Percentiles rank a stretch among this genome's conserved stretches.
These are phyloP conservation scores for Plenodomus biglobosus DNA, from an alignment of 2,329 filamentous ascomycete genomes.

Conservation along the genomic window DNA sequence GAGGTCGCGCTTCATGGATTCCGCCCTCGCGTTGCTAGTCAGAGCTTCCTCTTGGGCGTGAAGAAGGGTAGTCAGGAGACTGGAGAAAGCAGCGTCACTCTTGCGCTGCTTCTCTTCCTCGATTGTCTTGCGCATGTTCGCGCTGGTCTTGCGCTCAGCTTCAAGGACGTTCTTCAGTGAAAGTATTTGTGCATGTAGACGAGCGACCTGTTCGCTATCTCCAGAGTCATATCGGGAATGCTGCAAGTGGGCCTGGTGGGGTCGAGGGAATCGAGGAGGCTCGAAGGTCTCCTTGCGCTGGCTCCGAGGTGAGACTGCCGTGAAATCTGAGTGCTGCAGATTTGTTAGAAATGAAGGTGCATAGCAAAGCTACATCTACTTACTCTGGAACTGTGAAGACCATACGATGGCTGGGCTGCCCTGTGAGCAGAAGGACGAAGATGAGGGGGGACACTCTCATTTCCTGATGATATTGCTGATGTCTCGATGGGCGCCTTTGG, in stretches of 20 bases:
- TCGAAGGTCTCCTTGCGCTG: neutral
- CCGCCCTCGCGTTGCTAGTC: conserved; percentile 4
- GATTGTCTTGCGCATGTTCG: conserved; percentile 7
- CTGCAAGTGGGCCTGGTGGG: neutral
- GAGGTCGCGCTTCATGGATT: conserved; percentile 14
- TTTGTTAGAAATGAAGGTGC: neutral
- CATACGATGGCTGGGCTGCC: neutral
- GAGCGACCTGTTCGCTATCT: conserved; percentile 12
- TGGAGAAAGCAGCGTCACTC: conserved; percentile 9
- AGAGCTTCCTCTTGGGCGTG: conserved; percentile 17
- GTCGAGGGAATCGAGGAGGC: neutral
- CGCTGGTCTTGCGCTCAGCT: conserved; percentile 13
- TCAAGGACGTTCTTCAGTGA: conserved; percentile 18
- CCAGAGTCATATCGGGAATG: neutral
- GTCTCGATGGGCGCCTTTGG: neutral
- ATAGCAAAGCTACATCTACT: neutral
- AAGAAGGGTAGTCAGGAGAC: conserved; percentile 14
- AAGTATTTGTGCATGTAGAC: conserved; percentile 13
- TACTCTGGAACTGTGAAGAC: conserved; percentile 1
- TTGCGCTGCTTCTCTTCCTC: conserved; percentile 11
- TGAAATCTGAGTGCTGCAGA: neutral
- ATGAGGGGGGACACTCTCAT: conserved; percentile 12
- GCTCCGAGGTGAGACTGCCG: neutral
- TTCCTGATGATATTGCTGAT: neutral
- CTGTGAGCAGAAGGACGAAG: conserved; percentile 7